These are phyloP conservation scores for Betula pendula DNA, from an alignment of 306 rosid genomes.

Conservation along the genomic window DNA sequence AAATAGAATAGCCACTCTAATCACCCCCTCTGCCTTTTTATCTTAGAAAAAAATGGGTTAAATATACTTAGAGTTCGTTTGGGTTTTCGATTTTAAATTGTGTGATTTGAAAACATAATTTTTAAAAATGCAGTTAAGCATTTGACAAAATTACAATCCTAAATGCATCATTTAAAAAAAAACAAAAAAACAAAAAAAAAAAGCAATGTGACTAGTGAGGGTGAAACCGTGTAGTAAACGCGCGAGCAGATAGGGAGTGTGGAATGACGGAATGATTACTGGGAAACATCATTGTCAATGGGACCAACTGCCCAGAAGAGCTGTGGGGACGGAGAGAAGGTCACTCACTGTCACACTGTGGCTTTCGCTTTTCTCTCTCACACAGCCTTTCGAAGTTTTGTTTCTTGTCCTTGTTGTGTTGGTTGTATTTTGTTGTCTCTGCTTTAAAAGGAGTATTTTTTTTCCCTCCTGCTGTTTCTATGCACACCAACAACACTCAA, in stretches of 20 bases:
- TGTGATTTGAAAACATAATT: too few relatives aligned
- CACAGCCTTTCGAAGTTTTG: not conserved
- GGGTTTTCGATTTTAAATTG: too few relatives aligned
- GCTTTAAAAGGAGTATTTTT: not conserved
- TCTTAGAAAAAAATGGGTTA: too few relatives aligned
- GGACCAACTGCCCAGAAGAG: slow-evolving; percentile 48
- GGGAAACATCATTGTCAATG: slow-evolving; percentile 38
- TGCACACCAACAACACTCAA: not conserved
- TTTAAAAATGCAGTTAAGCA: too few relatives aligned
- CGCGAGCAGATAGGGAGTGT: slow-evolving; percentile 16
- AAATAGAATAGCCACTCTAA: too few relatives aligned
- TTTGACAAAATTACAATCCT: too few relatives aligned
- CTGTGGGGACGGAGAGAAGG: slow-evolving; percentile 29
- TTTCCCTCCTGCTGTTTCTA: not conserved
- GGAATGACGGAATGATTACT: not conserved
- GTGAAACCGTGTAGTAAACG: slow-evolving; percentile 14
- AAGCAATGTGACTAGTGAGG: too few relatives aligned
- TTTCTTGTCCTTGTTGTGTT: not conserved
- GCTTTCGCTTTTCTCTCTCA: not conserved
- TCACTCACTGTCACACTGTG: slow-evolving; percentile 16
- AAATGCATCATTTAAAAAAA: too few relatives aligned
- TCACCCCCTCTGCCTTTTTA: too few relatives aligned
- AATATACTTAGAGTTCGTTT: too few relatives aligned
- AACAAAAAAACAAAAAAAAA: too few relatives aligned
- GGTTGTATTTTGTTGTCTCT: not conserved